Conservation (phyloP, 2,329 filamentous ascomycete genomes). For the Didymella pinodella region DNA sequence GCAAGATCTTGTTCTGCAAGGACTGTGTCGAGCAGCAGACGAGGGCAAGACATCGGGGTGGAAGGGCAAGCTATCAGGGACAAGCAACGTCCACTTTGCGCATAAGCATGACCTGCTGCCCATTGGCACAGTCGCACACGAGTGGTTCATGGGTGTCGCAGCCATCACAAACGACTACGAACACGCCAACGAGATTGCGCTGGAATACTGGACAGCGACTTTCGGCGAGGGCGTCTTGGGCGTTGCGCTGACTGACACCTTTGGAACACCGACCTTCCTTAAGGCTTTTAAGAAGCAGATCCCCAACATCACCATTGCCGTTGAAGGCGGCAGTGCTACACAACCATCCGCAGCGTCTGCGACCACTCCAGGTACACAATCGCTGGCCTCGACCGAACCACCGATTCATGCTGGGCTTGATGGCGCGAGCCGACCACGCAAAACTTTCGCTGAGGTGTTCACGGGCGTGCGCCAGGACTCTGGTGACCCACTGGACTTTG, state of each 20-base stretch:
- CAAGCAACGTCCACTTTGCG: constrained; percentile 95
- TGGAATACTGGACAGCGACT: constrained; percentile 88
- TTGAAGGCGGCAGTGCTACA: constrained; percentile 51
- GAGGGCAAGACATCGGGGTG: constrained; percentile 71
- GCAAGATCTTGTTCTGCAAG: constrained; percentile 88
- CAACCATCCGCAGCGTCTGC: constrained; percentile 52
- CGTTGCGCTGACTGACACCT: constrained; percentile 94
- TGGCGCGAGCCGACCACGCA: constrained; percentile 52
- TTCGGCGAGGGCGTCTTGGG: constrained; percentile 85
- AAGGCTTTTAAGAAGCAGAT: constrained; percentile 79
- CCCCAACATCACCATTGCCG: constrained; percentile 55
- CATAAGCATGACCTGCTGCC: constrained; percentile 89
- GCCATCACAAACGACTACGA: constrained; percentile 88
- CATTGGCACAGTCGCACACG: constrained; percentile 90
- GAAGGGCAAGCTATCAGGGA: constrained; percentile 79
- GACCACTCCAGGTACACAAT: constrained; percentile 50
- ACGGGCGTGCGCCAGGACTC: constrained; percentile 89
- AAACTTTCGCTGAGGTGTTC: constrained; percentile 82
- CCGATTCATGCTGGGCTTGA: constrained; percentile 56
- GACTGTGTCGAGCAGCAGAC: constrained; percentile 79
- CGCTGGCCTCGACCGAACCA: constrained; percentile 51
- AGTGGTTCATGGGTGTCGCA: constrained; percentile 99
- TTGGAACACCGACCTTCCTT: constrained; percentile 89
- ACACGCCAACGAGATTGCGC: constrained; percentile 80
- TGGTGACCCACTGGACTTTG: constrained; percentile 81